These are phyloP conservation scores for Hypoxylon perforatum DNA, from an alignment of 495 filamentous ascomycete species.

Conservation along the genomic window DNA sequence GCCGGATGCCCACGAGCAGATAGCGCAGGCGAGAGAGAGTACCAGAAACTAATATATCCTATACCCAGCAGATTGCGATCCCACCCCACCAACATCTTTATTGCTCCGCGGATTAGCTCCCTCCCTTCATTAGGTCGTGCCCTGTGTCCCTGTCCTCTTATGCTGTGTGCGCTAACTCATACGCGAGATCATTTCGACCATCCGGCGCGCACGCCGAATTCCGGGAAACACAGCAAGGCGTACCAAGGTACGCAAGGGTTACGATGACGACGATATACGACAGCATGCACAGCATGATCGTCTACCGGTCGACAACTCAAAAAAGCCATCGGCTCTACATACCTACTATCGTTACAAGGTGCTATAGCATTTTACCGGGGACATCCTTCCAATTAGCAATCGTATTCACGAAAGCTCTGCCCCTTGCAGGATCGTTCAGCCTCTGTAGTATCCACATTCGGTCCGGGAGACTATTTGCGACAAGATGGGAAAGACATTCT, in stretches of 20 bases:
- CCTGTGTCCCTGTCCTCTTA: constrained; percentile 2
- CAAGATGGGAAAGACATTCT: not conserved
- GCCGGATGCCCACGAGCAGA: constrained; percentile 1
- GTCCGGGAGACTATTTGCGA: constrained; percentile 4
- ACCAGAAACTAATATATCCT: constrained; percentile 13
- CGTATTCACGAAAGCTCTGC: constrained; percentile 27
- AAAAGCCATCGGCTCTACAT: constrained; percentile 1
- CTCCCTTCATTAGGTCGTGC: not conserved
- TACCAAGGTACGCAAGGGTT: not conserved
- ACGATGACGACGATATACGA: not conserved
- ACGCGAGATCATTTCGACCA: constrained; percentile 1
- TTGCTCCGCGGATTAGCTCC: not conserved
- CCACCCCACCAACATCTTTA: not conserved
- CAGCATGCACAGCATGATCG: not conserved
- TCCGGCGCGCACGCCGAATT: not conserved
- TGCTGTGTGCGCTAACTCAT: constrained; percentile 3
- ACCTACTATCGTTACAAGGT: not conserved
- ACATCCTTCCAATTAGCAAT: constrained; percentile 5
- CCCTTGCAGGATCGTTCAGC: constrained; percentile 40
- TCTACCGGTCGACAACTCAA: constrained; percentile 1
- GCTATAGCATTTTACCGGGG: constrained; percentile 11
- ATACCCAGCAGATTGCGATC: constrained; percentile 18
- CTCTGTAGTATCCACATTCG: constrained; percentile 24
- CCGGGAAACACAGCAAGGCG: constrained; percentile 18
- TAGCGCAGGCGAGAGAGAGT: not conserved